phyloP scores from a whole-genome alignment of 1,284 basidiomycete species.

The Ustilago crameri region DNA sequence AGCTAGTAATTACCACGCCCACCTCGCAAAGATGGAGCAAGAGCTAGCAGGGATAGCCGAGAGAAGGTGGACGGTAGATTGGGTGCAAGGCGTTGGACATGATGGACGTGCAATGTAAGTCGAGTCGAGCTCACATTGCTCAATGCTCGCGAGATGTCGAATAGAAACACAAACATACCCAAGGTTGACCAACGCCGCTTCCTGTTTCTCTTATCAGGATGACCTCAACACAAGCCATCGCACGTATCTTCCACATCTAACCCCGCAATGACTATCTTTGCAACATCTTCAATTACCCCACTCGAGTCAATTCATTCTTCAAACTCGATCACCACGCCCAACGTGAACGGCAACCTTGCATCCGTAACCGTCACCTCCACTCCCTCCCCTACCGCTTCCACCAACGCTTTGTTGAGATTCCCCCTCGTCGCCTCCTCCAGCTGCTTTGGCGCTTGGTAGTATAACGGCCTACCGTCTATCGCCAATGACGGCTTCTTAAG shows the following conservation, averaged over 20 bases:
- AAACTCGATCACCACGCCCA: slow-evolving; percentile 33
- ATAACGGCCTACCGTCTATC: slow-evolving; percentile 75
- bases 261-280: no score
- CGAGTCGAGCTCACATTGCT: background rate
- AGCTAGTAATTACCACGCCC: slow-evolving; percentile 30
- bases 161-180: background rate
- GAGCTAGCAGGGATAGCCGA: background rate
- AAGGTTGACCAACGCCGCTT: background rate
- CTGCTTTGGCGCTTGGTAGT: slow-evolving; percentile 90
- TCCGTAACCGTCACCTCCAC: slow-evolving; percentile 89
- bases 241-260: slow-evolving; percentile 25
- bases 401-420: slow-evolving; percentile 86
- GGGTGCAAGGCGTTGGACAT: slow-evolving; percentile 28
- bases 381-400: slow-evolving; percentile 79
- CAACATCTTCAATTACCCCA: no score
- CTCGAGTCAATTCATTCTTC: slow-evolving; percentile 1
- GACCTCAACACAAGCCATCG: slow-evolving; percentile 16
- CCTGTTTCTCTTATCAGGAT: slow-evolving; percentile 2
- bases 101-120: slow-evolving; percentile 46
- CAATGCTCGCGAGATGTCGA: no score
- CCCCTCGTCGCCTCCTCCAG: slow-evolving; percentile 85
- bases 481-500: slow-evolving; percentile 55
- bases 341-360: slow-evolving; percentile 80
- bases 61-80: slow-evolving; percentile 34
- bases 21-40: slow-evolving; percentile 15